phyloP scores from a whole-genome alignment of 73 alveolate genomes.

The Tetrahymena thermophila region DNA sequence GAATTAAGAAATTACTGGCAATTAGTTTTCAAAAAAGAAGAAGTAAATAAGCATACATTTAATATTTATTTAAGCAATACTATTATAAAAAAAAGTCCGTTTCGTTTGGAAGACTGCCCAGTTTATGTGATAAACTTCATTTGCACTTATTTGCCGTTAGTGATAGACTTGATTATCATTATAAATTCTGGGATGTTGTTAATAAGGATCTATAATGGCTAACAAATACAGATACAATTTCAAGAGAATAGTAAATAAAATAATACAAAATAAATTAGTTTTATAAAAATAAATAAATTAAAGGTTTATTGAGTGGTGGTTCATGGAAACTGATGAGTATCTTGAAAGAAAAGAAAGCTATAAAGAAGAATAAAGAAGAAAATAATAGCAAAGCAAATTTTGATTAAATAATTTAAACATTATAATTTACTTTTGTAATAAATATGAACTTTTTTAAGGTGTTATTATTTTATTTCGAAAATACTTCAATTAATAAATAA shows the following conservation, averaged over 20 bases:
- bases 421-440: not conserved
- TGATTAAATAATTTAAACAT: not conserved
- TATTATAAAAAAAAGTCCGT: not conserved
- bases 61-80: too few relatives aligned
- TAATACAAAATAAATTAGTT: not conserved
- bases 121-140: conserved; percentile 80
- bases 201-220: conserved; percentile 41
- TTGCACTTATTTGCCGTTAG: conserved; percentile 72
- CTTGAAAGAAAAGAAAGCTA: not conserved
- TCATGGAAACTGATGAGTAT: not conserved
- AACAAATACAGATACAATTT: not conserved
- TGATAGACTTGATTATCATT: conserved; percentile 86
- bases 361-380: not conserved
- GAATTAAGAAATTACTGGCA: not conserved
- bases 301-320: not conserved
- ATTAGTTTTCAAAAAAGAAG: not conserved
- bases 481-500: too few relatives aligned
- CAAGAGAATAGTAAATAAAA: not conserved
- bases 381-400: not conserved
- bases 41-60: too few relatives aligned
- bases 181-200: conserved; percentile 82
- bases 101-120: conserved; percentile 44
- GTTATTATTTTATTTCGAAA: not conserved
- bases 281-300: not conserved
- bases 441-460: not conserved